These are phyloP conservation scores for Coprinopsis cinerea DNA, from an alignment of 768 basidiomycete species.

Conservation along the genomic window DNA sequence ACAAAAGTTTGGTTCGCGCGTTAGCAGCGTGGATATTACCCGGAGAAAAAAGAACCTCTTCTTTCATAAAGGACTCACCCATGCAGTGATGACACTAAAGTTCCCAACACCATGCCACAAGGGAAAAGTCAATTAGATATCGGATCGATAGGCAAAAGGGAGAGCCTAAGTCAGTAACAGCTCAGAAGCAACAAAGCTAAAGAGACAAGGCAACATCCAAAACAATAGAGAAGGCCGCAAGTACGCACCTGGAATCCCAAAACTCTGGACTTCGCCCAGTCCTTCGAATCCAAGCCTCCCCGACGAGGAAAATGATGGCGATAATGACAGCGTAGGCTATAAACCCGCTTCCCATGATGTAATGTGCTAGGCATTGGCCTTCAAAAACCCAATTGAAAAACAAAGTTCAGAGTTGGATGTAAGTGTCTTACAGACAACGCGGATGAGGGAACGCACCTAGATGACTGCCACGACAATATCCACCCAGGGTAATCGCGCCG, in stretches of 20 bases:
- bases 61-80: too few relatives aligned
- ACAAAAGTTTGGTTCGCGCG: neutral
- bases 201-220: neutral
- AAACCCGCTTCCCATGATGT: constrained; percentile 88
- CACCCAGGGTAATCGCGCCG: constrained; percentile 66
- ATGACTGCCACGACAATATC: constrained; percentile 74
- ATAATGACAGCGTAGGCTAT: constrained; percentile 83
- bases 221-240: constrained; percentile 5
- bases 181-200: too few relatives aligned
- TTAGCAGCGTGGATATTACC: neutral
- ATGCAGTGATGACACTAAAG: constrained; percentile 46
- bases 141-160: too few relatives aligned
- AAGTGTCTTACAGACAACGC: too few relatives aligned
- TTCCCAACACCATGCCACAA: too few relatives aligned
- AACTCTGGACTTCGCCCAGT: constrained; percentile 75
- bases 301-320: constrained; percentile 69
- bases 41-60: constrained; percentile 2
- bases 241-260: constrained; percentile 80
- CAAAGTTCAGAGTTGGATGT: neutral
- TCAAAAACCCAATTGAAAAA: constrained; percentile 1
- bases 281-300: constrained; percentile 70
- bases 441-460: constrained; percentile 51
- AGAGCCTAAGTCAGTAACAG: too few relatives aligned
- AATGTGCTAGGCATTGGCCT: constrained; percentile 84
- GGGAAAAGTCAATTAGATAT: neutral